Percentiles rank a stretch among this genome's conserved stretches.
These are phyloP conservation scores for Gossypium herbaceum DNA, from an alignment of 345 rosid species.

Conservation along the genomic window DNA sequence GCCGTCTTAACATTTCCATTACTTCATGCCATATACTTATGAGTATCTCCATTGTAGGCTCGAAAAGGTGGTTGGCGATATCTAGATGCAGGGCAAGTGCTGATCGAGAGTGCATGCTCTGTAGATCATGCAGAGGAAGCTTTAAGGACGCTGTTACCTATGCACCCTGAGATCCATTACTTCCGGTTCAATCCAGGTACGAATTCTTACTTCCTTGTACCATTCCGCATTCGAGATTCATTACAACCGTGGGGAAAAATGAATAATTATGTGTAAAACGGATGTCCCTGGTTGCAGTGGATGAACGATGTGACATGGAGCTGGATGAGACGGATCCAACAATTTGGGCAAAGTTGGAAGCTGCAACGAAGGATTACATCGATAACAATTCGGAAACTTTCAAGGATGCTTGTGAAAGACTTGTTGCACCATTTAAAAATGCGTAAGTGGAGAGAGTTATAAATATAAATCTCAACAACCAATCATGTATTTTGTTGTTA, in stretches of 20 bases:
- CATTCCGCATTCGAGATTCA: background rate
- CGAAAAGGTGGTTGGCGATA: constrained; percentile 99
- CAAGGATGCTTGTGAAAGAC: constrained; percentile 65
- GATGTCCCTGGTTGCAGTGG: constrained; percentile 48
- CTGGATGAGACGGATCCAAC: constrained; percentile 99
- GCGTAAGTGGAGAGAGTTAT: constrained; percentile 57
- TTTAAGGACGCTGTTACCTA: constrained; percentile 78
- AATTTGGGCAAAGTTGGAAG: constrained; percentile 83
- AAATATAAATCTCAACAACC: constrained; percentile 29
- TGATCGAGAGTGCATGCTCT: constrained; percentile 98
- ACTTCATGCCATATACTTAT: background rate
- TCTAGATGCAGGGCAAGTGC: constrained; percentile 96
- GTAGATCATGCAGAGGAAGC: constrained; percentile 97
- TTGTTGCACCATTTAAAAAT: constrained; percentile 62
- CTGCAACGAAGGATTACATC: constrained; percentile 70
- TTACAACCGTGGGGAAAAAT: background rate
- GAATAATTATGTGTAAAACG: constrained; percentile 8
- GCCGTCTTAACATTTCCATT: background rate
- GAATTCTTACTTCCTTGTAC: background rate
- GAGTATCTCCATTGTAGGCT: constrained; percentile 36
- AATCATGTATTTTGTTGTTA: background rate
- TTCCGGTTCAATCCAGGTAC: constrained; percentile 92
- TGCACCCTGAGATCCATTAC: constrained; percentile 91
- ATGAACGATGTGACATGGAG: constrained; percentile 96
- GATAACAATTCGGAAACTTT: constrained; percentile 63